Base-by-base conservation (phyloP, 805 yeast species). In the Diddensiella transvaalensis region DNA sequence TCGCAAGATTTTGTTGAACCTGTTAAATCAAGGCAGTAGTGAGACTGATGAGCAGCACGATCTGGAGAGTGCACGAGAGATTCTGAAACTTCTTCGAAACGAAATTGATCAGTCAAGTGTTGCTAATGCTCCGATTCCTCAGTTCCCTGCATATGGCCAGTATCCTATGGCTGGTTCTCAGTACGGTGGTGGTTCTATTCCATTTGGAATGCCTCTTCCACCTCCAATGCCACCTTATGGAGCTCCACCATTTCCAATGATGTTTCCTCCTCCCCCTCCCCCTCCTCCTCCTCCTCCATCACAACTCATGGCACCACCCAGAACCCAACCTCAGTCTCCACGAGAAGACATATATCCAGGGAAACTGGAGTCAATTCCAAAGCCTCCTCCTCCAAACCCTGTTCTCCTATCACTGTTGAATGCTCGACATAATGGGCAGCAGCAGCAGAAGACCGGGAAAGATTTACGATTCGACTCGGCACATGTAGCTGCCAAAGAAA, bases 51-150 rank as follows among this genome's bases (percentile, higher is more conserved):
- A 50, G 32, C 47, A 42, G 23, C 40, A 52, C 13, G 56, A 55
- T 17, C 46, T 64, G 43, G 63, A 59, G 39, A 54, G 57, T 35
- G 68, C 68, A 2, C 49, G 55, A 44, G 64, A 62, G 47, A 62
- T 65, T 19, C 54, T 65, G 15, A 59, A 59, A 6, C 52, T 65
- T 22, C 56, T 64, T 22, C 47, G 54, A 21, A 51, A 45, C 15
- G 61, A 61, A 44, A 57, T 58, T 17, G 42, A 30, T 26, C 26
- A 46, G 48, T 23, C 46, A 41, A 29, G 44, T 46, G 17, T 41
- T 35, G 3, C 53, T 40, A 3, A 41, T 38, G 23, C 49, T 42
- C 4, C 49, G n/a, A 36, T 45, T 6, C 48, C 43, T 2, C 48
- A 22, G 32, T 40, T 33, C 2, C 40, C 47, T 4, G 32, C 10